Conservation (phyloP, 73 alveolate species). For the Symbiodinium pilosum region DNA sequence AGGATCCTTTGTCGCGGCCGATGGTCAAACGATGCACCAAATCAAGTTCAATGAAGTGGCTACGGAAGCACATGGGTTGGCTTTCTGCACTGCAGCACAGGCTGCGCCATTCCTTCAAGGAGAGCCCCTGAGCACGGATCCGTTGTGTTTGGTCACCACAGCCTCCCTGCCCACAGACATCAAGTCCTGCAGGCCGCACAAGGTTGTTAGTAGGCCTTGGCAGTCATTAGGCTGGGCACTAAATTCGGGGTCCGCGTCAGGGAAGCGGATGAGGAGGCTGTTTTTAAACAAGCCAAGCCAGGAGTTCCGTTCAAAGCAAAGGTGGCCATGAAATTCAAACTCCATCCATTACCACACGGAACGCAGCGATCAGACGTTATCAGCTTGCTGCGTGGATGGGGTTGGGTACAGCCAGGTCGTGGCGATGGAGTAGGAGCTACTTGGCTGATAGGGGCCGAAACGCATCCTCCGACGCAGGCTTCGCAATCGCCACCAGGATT, state of each 20-base stretch:
- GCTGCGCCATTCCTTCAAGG: neutral
- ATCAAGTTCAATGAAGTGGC: neutral
- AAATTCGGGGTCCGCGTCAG: neutral
- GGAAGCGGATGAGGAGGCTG: neutral
- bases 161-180: neutral
- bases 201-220: neutral
- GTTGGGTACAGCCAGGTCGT: neutral
- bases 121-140: neutral
- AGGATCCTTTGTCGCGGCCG: neutral
- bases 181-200: neutral
- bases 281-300: neutral
- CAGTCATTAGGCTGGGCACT: neutral
- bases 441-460: neutral
- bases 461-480: neutral
- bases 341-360: constrained; percentile 44
- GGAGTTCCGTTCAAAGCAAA: neutral
- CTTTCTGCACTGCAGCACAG: neutral
- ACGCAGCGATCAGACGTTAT: neutral
- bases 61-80: neutral
- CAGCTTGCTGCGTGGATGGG: neutral
- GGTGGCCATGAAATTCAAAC: neutral
- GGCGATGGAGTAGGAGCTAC: neutral
- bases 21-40: neutral
- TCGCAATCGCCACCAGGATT: neutral
- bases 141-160: neutral